phyloP scores from a whole-genome alignment of 2,329 filamentous ascomycete genomes.

The Ophiostoma pallidulum region DNA sequence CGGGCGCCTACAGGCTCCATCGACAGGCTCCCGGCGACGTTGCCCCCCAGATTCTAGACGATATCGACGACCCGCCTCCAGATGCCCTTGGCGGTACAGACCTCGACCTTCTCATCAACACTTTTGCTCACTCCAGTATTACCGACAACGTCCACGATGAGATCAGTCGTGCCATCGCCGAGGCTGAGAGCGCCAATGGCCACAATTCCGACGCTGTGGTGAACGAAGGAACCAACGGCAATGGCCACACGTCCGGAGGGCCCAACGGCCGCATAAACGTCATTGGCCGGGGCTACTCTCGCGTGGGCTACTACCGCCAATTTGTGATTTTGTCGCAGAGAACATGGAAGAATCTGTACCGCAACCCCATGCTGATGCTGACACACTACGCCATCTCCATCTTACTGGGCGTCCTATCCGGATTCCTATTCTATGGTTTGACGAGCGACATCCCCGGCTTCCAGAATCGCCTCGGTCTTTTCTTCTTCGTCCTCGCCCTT shows the following conservation, averaged over 20 bases:
- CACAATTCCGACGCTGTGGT: slow-evolving; percentile 45
- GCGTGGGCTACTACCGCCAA: slow-evolving; percentile 69
- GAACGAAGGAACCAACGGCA: slow-evolving; percentile 2
- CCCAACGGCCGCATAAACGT: slow-evolving; percentile 44
- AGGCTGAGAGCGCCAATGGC: slow-evolving; percentile 59
- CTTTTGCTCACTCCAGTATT: slow-evolving; percentile 71
- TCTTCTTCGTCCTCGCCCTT: slow-evolving; percentile 92
- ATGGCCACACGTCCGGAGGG: slow-evolving; percentile 30
- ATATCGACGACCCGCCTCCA: slow-evolving; percentile 54
- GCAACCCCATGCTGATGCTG: slow-evolving; percentile 96
- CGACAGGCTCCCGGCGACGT: slow-evolving; percentile 33
- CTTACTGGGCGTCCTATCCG: slow-evolving; percentile 83
- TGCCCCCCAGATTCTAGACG: slow-evolving; percentile 56
- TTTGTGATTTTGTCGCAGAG: slow-evolving; percentile 82
- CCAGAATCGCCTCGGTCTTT: slow-evolving; percentile 91
- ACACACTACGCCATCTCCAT: slow-evolving; percentile 98
- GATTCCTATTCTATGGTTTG: slow-evolving; percentile 91
- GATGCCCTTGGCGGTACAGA: slow-evolving; percentile 59
- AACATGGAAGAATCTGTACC: slow-evolving; percentile 95
- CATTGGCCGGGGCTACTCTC: slow-evolving; percentile 70
- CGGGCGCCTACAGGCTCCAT: slow-evolving; percentile 42
- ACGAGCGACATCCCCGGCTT: slow-evolving; percentile 96
- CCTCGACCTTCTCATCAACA: slow-evolving; percentile 68
- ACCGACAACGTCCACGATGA: slow-evolving; percentile 66
- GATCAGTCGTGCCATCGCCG: slow-evolving; percentile 58